These are phyloP conservation scores for Trichosporon asahii DNA, from an alignment of 1,284 basidiomycete genomes.

Conservation along the genomic window DNA sequence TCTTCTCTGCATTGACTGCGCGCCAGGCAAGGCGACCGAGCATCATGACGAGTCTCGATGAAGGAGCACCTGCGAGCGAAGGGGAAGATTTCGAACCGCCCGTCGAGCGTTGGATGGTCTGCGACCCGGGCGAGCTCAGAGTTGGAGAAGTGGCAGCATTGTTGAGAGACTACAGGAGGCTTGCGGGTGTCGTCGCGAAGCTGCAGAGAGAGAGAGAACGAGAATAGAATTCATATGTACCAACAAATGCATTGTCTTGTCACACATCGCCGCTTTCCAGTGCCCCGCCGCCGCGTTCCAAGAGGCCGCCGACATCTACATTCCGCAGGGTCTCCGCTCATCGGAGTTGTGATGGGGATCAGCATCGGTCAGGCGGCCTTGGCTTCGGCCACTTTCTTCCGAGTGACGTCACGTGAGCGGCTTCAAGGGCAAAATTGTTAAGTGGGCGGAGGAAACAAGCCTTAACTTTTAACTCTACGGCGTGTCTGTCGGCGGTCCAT, in stretches of 20 bases:
- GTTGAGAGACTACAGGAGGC: constrained; percentile 67
- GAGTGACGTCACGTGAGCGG: constrained; percentile 5
- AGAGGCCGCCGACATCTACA: not conserved
- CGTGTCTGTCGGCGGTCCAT: constrained; percentile 1
- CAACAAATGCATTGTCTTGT: constrained; percentile 4
- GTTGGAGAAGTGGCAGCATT: constrained; percentile 73
- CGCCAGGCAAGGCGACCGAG: not conserved
- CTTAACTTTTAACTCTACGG: constrained; percentile 4
- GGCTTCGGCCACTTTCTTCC: not conserved
- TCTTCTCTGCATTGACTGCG: not conserved
- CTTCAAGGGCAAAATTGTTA: not conserved
- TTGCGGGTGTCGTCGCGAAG: constrained; percentile 36
- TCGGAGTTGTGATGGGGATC: not conserved
- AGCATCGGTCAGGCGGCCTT: not conserved
- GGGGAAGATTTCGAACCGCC: constrained; percentile 16
- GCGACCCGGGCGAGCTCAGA: constrained; percentile 58
- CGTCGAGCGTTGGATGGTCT: not conserved
- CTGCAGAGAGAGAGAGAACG: constrained; percentile 13
- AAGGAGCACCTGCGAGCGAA: constrained; percentile 32
- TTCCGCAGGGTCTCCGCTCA: not conserved
- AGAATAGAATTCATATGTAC: constrained; percentile 2
- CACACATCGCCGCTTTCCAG: not conserved
- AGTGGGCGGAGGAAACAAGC: not conserved
- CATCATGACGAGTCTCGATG: constrained; percentile 36
- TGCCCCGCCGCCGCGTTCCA: not conserved